These are phyloP conservation scores for Priceomyces medius DNA, from an alignment of 805 yeast genomes.

Conservation along the genomic window DNA sequence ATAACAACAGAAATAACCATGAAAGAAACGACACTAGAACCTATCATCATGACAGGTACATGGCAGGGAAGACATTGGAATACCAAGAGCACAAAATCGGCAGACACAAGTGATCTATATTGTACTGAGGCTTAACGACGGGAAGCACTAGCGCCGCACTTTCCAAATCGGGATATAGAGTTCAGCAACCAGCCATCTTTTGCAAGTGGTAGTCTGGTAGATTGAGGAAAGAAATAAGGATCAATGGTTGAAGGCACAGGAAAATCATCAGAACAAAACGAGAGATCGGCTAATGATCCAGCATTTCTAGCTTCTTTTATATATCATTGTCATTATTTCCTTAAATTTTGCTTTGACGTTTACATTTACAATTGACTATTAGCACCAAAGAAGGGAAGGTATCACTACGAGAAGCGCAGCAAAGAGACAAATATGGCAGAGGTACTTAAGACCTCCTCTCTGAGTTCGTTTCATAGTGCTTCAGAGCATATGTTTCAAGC, in stretches of 20 bases:
- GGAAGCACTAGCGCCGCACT: slow-evolving; percentile 2
- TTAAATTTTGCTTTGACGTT: too few species aligned
- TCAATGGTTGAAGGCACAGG: not conserved
- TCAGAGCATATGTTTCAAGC: slow-evolving; percentile 4
- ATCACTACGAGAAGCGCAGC: not conserved
- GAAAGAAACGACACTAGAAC: not conserved
- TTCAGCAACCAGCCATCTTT: slow-evolving; percentile 12
- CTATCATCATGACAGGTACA: too few species aligned
- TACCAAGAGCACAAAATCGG: not conserved
- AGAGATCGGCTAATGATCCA: not conserved
- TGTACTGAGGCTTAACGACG: too few species aligned
- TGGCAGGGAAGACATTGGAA: too few species aligned
- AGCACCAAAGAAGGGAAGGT: too few species aligned
- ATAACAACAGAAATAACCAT: not conserved
- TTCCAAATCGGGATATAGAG: slow-evolving; percentile 3
- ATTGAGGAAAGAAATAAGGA: not conserved
- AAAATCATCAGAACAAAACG: not conserved
- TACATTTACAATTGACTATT: too few species aligned
- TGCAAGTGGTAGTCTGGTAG: not conserved
- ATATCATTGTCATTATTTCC: too few species aligned
- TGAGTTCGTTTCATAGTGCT: slow-evolving; percentile 14
- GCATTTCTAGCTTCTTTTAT: not conserved
- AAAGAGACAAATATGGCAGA: not conserved
- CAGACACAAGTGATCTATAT: not conserved
- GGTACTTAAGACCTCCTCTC: slow-evolving; percentile 10